Base-by-base conservation (phyloP, 2,329 filamentous ascomycete genomes). In the Phaeosphaeriaceae sp. region DNA sequence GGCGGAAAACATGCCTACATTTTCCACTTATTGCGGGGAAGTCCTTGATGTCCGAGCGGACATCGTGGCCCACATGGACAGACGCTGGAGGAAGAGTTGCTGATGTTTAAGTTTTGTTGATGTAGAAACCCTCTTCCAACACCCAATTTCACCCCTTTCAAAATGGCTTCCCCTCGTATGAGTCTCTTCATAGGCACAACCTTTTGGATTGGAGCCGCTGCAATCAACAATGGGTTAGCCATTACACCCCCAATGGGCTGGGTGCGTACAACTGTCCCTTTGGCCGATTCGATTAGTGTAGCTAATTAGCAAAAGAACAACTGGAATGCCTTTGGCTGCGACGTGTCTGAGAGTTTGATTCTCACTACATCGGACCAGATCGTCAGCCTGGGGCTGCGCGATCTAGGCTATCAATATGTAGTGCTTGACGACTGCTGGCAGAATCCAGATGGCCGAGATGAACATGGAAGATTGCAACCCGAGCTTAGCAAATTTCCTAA, bases 341-440 rank as follows among this genome's bases (percentile, higher is more conserved):
- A 63, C 20, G 64, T 66, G 3, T 64, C 62, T n/a, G 64, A 67
- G 43, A 52, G 58, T 23, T 44, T 67, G 1, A 52, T 67, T n/a
- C 63, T 66, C 36, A 61, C 56, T 5, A 66, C 63, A 4, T 60
- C 64, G 3, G 48, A 57, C 17, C 50, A 65, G 30, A 62, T 69
- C 3, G 7, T 63, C 13, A 52, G 54, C 42, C 48, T 62, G 6
- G 66, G 64, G 12, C 50, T 69, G 28, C 59, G 69, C 39, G 64
- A 68, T 48, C 39, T 66, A 15, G 65, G 64, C 7, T 68, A 67
- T 43, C 46, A 67, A 16, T 84, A 86, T 46, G 78, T 86, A 47
- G 83, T 83, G 50, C 79, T 77, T 11, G 84, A 87, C 66, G 85
- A 87, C 63, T 87, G 84, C 71, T 88, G 71, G 72, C 58, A 65